A percentile compares a stretch with the other conserved stretches of the same genome.
phyloP scores from a whole-genome alignment of 345 rosid species.

The Ceriops tagal region DNA sequence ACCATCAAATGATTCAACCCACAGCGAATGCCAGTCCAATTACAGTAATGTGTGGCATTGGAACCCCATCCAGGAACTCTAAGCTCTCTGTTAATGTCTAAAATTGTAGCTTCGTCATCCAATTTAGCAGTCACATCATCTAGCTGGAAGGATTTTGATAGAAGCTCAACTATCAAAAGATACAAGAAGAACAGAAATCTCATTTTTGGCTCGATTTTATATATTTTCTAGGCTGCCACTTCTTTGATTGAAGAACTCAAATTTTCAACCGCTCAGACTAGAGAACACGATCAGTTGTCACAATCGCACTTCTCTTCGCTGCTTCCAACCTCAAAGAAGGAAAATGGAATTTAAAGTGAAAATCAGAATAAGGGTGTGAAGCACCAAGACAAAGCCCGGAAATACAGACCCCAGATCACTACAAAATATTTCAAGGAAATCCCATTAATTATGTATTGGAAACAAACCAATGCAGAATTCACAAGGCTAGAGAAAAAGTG shows the following conservation, averaged over 20 bases:
- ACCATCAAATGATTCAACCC: constrained; percentile 59
- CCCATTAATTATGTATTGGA: constrained; percentile 29
- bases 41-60: constrained; percentile 65
- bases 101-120: constrained; percentile 52
- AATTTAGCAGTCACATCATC: constrained; percentile 34
- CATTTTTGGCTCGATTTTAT: constrained; percentile 30
- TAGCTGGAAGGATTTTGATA: constrained; percentile 45
- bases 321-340: background rate
- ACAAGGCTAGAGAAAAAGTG: constrained; percentile 8
- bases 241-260: constrained; percentile 20
- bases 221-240: constrained; percentile 2
- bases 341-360: background rate
- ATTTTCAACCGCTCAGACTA: background rate
- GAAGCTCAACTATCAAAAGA: constrained; percentile 50
- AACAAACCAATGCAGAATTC: constrained; percentile 16
- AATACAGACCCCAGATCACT: constrained; percentile 27
- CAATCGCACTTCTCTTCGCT: background rate
- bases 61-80: constrained; percentile 75
- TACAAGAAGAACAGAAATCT: constrained; percentile 32
- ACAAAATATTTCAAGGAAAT: constrained; percentile 18
- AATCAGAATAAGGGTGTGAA: background rate
- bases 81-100: constrained; percentile 67
- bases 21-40: constrained; percentile 72
- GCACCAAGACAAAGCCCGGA: background rate
- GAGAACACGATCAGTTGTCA: background rate